Evolutionary conservation across 441 rosid genomes (phyloP).

Genomic region (Daphne laureola): DNA sequence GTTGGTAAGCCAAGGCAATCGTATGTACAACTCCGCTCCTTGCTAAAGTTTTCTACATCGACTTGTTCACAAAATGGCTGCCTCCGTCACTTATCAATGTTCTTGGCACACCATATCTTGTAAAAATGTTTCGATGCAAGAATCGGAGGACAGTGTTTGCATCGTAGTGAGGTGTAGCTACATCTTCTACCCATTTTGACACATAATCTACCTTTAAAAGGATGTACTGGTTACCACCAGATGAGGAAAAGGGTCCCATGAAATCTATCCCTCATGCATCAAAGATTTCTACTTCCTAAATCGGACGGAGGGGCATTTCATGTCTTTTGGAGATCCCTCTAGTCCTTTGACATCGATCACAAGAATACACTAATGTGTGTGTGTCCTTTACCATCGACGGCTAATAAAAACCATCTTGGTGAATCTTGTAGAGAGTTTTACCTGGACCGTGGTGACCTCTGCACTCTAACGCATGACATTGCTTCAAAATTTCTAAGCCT

Average conservation of each 20-base stretch:
- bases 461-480: too few species aligned
- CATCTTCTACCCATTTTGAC: background rate
- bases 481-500: too few species aligned
- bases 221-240: background rate
- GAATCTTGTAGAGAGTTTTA: too few species aligned
- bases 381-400: too few species aligned
- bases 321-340: background rate
- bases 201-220: background rate
- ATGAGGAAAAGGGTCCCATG: background rate
- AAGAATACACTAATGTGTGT: too few species aligned
- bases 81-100: too few species aligned
- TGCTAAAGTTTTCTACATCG: background rate
- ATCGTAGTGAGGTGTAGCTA: background rate
- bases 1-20: too few species aligned
- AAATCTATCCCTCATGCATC: background rate
- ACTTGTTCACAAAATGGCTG: background rate
- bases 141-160: background rate
- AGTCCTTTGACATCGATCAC: background rate
- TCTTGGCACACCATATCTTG: background rate
- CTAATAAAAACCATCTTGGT: too few species aligned
- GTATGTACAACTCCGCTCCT: background rate
- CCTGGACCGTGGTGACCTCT: too few species aligned
- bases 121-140: background rate
- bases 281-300: background rate
- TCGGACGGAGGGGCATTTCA: background rate